A percentile compares a stretch with the other conserved stretches of the same genome.
phyloP scores from a whole-genome alignment of 1,139 yeast genomes.

The Pichia sp. region DNA sequence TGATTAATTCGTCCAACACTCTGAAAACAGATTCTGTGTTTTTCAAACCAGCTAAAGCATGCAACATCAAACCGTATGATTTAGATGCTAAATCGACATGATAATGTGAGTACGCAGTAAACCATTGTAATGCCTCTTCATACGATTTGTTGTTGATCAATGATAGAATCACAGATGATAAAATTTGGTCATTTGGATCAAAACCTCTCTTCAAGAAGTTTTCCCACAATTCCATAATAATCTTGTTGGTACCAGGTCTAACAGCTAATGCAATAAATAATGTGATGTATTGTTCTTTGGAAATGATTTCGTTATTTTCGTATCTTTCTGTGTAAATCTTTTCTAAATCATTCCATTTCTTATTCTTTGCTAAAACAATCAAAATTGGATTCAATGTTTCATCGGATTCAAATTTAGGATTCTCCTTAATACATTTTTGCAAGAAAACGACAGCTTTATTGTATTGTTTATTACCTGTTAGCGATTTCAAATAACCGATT shows the following conservation, averaged over 20 bases:
- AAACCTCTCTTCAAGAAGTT: slow-evolving; percentile 48
- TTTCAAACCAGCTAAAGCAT: slow-evolving; percentile 38
- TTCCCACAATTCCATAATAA: slow-evolving; percentile 50
- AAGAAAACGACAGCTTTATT: slow-evolving; percentile 34
- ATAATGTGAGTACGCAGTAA: slow-evolving; percentile 39
- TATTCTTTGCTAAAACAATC: slow-evolving; percentile 47
- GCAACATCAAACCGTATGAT: slow-evolving; percentile 43
- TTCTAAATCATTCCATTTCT: slow-evolving; percentile 62
- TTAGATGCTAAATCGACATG: slow-evolving; percentile 37
- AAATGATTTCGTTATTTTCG: slow-evolving; percentile 56
- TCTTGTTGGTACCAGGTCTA: slow-evolving; percentile 49
- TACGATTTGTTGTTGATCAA: slow-evolving; percentile 46
- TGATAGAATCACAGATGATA: slow-evolving; percentile 48
- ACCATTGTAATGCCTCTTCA: slow-evolving; percentile 43
- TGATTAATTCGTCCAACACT: slow-evolving; percentile 39
- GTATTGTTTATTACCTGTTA: slow-evolving; percentile 29
- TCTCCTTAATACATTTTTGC: slow-evolving; percentile 24
- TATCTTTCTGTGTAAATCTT: slow-evolving; percentile 61
- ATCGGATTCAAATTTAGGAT: slow-evolving; percentile 16
- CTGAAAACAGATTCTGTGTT: slow-evolving; percentile 40
- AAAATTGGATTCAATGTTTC: slow-evolving; percentile 43
- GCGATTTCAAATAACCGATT: slow-evolving; percentile 36
- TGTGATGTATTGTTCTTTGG: slow-evolving; percentile 56
- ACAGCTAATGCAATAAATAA: slow-evolving; percentile 63
- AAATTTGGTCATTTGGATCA: slow-evolving; percentile 47